Conservation (phyloP, 345 rosid genomes). For the Garcia nutans region DNA sequence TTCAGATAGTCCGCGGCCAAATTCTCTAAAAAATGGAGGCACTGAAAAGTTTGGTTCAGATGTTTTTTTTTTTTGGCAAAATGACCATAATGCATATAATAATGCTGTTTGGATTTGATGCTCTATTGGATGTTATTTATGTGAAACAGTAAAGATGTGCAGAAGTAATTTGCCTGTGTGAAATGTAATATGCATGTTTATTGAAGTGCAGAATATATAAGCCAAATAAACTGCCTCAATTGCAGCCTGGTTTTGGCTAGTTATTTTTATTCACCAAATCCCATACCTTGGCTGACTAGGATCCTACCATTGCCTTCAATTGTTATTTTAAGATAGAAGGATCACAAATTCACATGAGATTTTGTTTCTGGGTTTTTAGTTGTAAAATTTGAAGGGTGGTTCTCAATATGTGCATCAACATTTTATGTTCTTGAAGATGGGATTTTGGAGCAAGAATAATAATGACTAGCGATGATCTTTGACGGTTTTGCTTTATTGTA, state of each 20-base stretch:
- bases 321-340: not conserved
- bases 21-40: not conserved
- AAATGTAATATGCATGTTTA: not conserved
- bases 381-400: not conserved
- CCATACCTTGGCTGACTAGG: no score
- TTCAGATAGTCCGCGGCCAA: not conserved
- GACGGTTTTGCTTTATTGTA: not conserved
- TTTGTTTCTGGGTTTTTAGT: no score
- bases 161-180: not conserved
- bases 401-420: not conserved
- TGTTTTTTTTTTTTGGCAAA: not conserved
- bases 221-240: not conserved
- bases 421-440: not conserved
- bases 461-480: not conserved
- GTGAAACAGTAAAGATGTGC: not conserved
- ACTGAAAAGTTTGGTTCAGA: not conserved
- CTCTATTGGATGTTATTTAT: not conserved
- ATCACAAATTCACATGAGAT: no score
- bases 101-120: not conserved
- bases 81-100: not conserved
- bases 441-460: not conserved
- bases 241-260: not conserved
- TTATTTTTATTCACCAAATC: not conserved
- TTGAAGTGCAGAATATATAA: not conserved
- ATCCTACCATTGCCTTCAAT: not conserved